These are phyloP conservation scores for Mucor racemosus DNA, from an alignment of 371 early-diverging fungal genomes.

Conservation along the genomic window DNA sequence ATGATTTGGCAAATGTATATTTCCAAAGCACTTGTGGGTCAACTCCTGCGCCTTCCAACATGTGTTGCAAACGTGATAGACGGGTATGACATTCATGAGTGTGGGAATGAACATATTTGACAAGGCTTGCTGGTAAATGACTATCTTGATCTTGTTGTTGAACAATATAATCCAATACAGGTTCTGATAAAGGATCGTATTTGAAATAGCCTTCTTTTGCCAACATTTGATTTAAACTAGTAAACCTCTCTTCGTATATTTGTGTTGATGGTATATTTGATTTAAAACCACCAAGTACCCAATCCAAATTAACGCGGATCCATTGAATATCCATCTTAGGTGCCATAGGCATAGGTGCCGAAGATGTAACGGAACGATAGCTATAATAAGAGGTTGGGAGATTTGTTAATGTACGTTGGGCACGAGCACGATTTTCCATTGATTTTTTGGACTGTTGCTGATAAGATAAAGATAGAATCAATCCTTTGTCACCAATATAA, in stretches of 20 bases:
- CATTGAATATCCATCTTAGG: slow-evolving; percentile 35
- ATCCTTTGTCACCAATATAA: slow-evolving; percentile 50
- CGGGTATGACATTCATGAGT: slow-evolving; percentile 51
- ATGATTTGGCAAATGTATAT: slow-evolving; percentile 50
- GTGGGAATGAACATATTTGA: slow-evolving; percentile 42
- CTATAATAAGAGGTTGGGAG: slow-evolving; percentile 20
- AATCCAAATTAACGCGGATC: slow-evolving; percentile 46
- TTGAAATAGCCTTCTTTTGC: slow-evolving; percentile 41
- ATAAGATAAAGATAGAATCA: slow-evolving; percentile 42
- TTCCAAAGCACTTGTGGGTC: slow-evolving; percentile 53
- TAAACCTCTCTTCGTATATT: slow-evolving; percentile 41
- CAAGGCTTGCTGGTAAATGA: slow-evolving; percentile 21
- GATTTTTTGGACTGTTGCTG: slow-evolving; percentile 7
- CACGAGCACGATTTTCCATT: not conserved
- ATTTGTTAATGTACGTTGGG: slow-evolving; percentile 4
- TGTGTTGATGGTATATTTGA: slow-evolving; percentile 28
- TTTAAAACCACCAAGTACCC: slow-evolving; percentile 42
- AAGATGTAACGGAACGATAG: slow-evolving; percentile 11
- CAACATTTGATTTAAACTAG: slow-evolving; percentile 26
- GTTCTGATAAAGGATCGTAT: slow-evolving; percentile 49
- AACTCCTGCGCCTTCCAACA: slow-evolving; percentile 51
- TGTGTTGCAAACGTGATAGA: slow-evolving; percentile 41
- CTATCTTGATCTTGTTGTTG: slow-evolving; percentile 17
- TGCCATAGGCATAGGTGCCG: slow-evolving; percentile 23
- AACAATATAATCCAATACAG: slow-evolving; percentile 42